Evolutionary conservation across 179 eudicot species (phyloP).

Genomic region (Patellifolia procumbens): DNA sequence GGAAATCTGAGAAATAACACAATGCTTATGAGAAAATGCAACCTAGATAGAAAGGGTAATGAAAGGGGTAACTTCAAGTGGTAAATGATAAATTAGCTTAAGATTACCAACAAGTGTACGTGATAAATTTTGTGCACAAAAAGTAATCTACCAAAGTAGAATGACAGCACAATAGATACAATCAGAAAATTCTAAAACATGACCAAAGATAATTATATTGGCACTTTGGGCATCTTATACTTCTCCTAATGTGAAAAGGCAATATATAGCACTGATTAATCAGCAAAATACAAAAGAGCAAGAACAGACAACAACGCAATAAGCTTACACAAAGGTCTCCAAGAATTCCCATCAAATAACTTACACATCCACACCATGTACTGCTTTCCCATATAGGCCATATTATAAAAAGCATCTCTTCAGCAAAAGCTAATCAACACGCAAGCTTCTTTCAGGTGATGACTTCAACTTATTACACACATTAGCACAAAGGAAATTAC

Average conservation of each 20-base stretch:
- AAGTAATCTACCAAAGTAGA: neutral
- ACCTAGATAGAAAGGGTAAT: neutral
- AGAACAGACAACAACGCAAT: neutral
- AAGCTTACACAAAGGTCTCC: neutral
- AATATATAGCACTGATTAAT: neutral
- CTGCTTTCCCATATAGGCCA: neutral
- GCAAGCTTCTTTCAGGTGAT: constrained; percentile 1
- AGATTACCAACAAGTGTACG: neutral
- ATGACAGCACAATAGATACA: neutral
- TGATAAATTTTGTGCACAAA: neutral
- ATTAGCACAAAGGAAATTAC: neutral
- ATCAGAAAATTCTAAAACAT: neutral
- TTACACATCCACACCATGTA: neutral
- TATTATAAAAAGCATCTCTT: neutral
- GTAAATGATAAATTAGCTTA: neutral
- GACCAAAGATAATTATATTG: neutral
- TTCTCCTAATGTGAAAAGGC: neutral
- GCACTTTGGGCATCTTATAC: neutral
- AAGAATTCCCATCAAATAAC: neutral
- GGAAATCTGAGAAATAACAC: neutral
- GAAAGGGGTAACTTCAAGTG: neutral
- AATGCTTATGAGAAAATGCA: too few relatives aligned
- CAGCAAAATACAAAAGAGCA: neutral
- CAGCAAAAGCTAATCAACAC: neutral
- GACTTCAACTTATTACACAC: constrained; percentile 6